Evolutionary conservation across 495 filamentous ascomycete species (phyloP).

Genomic region (Eremomyces bilateralis): DNA sequence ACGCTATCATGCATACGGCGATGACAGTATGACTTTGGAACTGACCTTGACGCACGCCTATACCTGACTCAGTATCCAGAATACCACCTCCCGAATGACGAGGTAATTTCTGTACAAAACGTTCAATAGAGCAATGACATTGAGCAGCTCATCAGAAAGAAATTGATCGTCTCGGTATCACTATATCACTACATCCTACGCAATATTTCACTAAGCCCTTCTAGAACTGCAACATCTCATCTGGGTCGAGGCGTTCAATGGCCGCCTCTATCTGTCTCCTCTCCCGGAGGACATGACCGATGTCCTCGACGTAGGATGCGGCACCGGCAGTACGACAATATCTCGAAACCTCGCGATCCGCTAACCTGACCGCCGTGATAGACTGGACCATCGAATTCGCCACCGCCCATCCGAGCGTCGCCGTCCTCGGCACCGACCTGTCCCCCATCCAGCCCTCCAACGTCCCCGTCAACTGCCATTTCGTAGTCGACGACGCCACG

Average conservation of each 20-base stretch:
- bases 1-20: not conserved
- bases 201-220: not conserved
- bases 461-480: conserved; percentile 15
- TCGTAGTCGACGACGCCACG: conserved; percentile 16
- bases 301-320: conserved; percentile 10
- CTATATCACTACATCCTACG: conserved; percentile 1
- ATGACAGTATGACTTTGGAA: not conserved
- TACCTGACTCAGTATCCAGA: conserved; percentile 1
- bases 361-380: not conserved
- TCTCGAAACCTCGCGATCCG: not conserved
- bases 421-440: conserved; percentile 15
- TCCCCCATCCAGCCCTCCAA: conserved; percentile 14
- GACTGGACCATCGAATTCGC: conserved; percentile 9
- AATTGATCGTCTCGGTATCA: conserved; percentile 7
- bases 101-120: not conserved
- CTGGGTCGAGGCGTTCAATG: conserved; percentile 3
- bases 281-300: conserved; percentile 3
- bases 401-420: conserved; percentile 5
- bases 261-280: conserved; percentile 9
- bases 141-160: not conserved
- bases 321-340: conserved; percentile 4
- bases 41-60: not conserved
- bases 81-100: conserved; percentile 2
- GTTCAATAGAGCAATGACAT: not conserved
- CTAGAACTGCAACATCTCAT: not conserved